Base-by-base conservation (phyloP, 2,329 filamentous ascomycete genomes). In the Hypoxylon sp. region DNA sequence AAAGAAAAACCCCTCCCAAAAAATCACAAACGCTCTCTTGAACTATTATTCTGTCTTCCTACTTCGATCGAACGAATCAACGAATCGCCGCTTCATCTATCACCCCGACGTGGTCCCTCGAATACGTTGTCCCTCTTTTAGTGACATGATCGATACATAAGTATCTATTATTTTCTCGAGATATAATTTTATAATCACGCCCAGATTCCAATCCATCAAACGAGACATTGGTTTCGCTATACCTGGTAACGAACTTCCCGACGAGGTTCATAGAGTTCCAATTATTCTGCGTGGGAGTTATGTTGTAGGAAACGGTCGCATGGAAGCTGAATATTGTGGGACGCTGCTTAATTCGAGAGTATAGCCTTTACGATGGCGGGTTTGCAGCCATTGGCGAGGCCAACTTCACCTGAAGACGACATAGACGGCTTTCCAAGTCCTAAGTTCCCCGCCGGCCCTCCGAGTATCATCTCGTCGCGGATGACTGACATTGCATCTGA, bases 381-480 rank as follows among this genome's bases (percentile, higher is more conserved):
- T 17, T 81, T 81, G 55, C 76, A 78, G 51, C 67, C 73, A 39
- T 78, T 78, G 64, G 75, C 77, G 65, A 78, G 77, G 64, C 74
- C 80, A 31, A 75, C 76, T 55, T 79, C 81, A 63, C 79, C 82
- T 48, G 74, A 76, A n/a, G 69, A 66, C 57, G 80, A 83, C 57
- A 81, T 81, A 42, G 78, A 78, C 62, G 76, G 77, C 65, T 82
- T 83, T 59, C 78, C 80, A 19, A 74, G 74, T 42, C 80, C 83
- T 2, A 80, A 82, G 47, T 81, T 82, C 52, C 80, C 83, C 2
- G 74, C 83, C 65, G 85, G 87, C 33, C 85, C 87, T 22, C 84
- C 88, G 51, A 92, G 90, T 71, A 85, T 92, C 64, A 91, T 92
- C 59, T 93, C 91, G 29, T 92, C 90, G 64, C 88, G 89, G 67